These are phyloP conservation scores for Teunomyces lycoperdinae DNA, from an alignment of 805 yeast genomes.

Conservation along the genomic window DNA sequence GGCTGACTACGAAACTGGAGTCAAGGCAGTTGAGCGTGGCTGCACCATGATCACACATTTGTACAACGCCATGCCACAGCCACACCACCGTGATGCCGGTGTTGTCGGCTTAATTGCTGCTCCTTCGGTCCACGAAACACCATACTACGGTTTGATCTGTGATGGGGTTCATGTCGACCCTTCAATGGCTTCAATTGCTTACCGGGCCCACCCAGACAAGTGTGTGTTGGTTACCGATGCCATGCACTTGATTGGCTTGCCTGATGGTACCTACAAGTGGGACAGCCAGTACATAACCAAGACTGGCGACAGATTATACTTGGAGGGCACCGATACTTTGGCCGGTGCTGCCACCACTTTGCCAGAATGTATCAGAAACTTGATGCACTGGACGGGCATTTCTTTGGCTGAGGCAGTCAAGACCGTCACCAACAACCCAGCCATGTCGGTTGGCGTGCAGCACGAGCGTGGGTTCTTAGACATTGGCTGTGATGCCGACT, in stretches of 20 bases:
- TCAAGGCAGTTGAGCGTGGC: slow-evolving; percentile 48
- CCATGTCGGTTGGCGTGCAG: slow-evolving; percentile 43
- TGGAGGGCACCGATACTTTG: slow-evolving; percentile 54
- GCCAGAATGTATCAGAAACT: slow-evolving; percentile 48
- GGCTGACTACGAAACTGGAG: slow-evolving; percentile 36
- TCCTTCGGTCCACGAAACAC: slow-evolving; percentile 25
- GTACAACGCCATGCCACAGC: slow-evolving; percentile 62
- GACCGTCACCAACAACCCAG: slow-evolving; percentile 54
- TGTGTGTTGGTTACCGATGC: slow-evolving; percentile 59
- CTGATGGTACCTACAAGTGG: slow-evolving; percentile 57
- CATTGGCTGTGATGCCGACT: slow-evolving; percentile 56
- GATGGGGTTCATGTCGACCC: slow-evolving; percentile 64
- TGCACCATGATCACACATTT: slow-evolving; percentile 61
- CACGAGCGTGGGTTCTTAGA: slow-evolving; percentile 48
- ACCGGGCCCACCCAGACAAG: slow-evolving; percentile 49
- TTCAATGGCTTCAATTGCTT: slow-evolving; percentile 48
- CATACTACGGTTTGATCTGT: slow-evolving; percentile 53
- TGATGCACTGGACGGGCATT: slow-evolving; percentile 48
- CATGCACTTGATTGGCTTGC: slow-evolving; percentile 54
- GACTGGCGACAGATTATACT: slow-evolving; percentile 43
- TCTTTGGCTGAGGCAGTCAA: slow-evolving; percentile 52
- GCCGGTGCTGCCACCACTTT: slow-evolving; percentile 63
- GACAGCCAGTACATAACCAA: slow-evolving; percentile 47
- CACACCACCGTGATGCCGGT: slow-evolving; percentile 59
- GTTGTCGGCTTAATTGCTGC: slow-evolving; percentile 48